Conservation (phyloP, 345 rosid genomes). For the Melaleuca alternifolia region DNA sequence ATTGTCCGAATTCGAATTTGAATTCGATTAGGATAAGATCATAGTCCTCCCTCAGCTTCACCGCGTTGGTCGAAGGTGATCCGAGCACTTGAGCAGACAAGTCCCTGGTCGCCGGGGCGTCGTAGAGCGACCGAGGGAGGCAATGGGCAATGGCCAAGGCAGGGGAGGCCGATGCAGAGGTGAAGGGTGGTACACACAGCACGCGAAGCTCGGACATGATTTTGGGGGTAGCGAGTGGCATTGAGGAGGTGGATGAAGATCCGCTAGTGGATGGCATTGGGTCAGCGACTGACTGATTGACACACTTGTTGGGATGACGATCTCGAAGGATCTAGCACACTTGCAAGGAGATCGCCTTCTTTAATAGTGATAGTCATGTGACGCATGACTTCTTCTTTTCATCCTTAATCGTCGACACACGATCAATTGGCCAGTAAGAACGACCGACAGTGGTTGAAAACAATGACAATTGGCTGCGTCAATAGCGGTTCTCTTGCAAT, state of each 20-base stretch:
- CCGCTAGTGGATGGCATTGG: not conserved
- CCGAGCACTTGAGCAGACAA: not conserved
- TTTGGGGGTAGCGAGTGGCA: not conserved
- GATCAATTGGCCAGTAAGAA: rapidly evolving
- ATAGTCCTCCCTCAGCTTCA: too few relatives aligned
- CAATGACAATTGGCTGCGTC: not conserved
- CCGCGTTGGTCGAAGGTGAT: too few relatives aligned
- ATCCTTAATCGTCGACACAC: rapidly evolving
- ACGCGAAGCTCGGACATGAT: rapidly evolving
- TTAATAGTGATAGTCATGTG: not conserved
- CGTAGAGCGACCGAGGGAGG: not conserved
- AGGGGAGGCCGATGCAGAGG: not conserved
- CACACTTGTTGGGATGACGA: not conserved
- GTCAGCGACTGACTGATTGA: not conserved
- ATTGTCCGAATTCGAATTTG: too few relatives aligned
- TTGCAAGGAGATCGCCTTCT: not conserved
- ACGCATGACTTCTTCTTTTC: not conserved
- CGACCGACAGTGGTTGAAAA: not conserved
- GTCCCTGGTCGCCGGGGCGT: too few relatives aligned
- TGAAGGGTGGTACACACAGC: not conserved
- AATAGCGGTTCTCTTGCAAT: not conserved
- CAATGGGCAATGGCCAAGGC: not conserved
- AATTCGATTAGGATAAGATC: too few relatives aligned
- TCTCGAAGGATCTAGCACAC: not conserved
- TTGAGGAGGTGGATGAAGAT: not conserved